Evolutionary conservation across 1,284 basidiomycete genomes (phyloP), one percentile per base, ranked within the genome.

Genomic region (Calocybe gambosa): DNA sequence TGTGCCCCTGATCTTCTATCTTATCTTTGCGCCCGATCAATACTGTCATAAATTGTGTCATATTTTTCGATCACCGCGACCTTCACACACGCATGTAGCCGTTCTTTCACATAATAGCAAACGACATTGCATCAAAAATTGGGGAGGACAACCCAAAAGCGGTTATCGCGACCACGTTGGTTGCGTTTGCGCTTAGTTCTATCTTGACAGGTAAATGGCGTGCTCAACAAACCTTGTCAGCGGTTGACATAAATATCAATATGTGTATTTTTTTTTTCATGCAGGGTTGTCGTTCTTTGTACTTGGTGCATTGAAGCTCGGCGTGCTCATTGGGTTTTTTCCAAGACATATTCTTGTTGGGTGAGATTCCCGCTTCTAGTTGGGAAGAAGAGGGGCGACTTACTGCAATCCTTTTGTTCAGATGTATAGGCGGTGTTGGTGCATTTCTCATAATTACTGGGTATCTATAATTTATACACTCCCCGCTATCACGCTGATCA

Each of bases 321-420:
- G 95, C 3, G 75, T 81, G 3, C 67, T 98, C 25, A 87, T 97
- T 46, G 93, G 94, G 0, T 99, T 98, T 69, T 98, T 99, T 68
- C 95, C 95, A 9, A 76, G 95, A 6, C 94, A 97, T 63, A 97
- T 98, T 60, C 75, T 95, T 7, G 89, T 96, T 9, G 93, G 93
- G 74, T 88, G 75, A 58, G 15, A 52, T 21, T n/a, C n/a, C n/a
- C n/a, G n/a, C 34, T n/a, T 23, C n/a, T 6, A 20, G 25, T n/a
- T 21, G 20, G 15, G 8, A 7, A 25, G 43, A 40, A 26, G 45
- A 18, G 18, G 36, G 34, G 5, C 36, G 16, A 35, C 35, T 15
- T 29, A 21, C 15, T 9, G 10, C n/a, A 33, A 28, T 38, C 20
- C 49, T 36, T 9, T 6, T 37, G 4, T 18, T 16, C 20, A 53